phyloP scores from a whole-genome alignment of 495 filamentous ascomycete genomes.

The Penicillium mononematosum region DNA sequence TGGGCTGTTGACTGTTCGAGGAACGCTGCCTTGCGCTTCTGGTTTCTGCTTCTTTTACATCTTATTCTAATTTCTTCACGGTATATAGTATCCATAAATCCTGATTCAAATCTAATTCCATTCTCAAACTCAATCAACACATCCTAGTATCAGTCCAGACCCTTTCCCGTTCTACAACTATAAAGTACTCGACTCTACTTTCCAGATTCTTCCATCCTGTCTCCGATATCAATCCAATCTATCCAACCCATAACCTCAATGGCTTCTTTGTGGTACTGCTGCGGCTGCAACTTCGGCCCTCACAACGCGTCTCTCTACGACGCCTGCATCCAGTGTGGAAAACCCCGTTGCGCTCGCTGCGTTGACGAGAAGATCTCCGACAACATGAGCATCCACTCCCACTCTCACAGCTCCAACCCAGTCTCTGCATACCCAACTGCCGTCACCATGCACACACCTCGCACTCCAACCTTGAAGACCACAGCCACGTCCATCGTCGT shows the following conservation, averaged over 20 bases:
- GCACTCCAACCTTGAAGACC: slow-evolving; percentile 8
- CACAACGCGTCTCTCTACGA: slow-evolving; percentile 26
- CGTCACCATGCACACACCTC: slow-evolving; percentile 8
- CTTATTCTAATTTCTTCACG: not conserved
- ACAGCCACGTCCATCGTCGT: slow-evolving; percentile 11
- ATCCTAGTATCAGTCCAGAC: slow-evolving; percentile 8
- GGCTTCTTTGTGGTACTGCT: slow-evolving; percentile 37
- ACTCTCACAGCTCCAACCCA: slow-evolving; percentile 16
- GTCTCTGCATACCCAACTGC: slow-evolving; percentile 23
- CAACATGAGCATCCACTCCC: slow-evolving; percentile 2
- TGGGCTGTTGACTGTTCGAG: slow-evolving; percentile 11
- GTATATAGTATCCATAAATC: slow-evolving; percentile 1
- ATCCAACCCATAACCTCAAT: slow-evolving; percentile 16
- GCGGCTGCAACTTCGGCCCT: slow-evolving; percentile 34
- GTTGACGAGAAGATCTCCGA: slow-evolving; percentile 15
- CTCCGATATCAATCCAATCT: not conserved
- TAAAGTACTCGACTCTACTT: not conserved
- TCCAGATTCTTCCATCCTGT: not conserved
- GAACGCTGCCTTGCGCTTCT: slow-evolving; percentile 17
- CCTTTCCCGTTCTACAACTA: not conserved
- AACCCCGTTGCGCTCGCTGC: slow-evolving; percentile 24
- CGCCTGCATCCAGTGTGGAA: slow-evolving; percentile 29
- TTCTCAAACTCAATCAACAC: slow-evolving; percentile 13
- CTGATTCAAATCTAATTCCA: slow-evolving; percentile 12
- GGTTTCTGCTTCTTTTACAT: not conserved